phyloP scores from a whole-genome alignment of 441 rosid species.

The Croton setiger region DNA sequence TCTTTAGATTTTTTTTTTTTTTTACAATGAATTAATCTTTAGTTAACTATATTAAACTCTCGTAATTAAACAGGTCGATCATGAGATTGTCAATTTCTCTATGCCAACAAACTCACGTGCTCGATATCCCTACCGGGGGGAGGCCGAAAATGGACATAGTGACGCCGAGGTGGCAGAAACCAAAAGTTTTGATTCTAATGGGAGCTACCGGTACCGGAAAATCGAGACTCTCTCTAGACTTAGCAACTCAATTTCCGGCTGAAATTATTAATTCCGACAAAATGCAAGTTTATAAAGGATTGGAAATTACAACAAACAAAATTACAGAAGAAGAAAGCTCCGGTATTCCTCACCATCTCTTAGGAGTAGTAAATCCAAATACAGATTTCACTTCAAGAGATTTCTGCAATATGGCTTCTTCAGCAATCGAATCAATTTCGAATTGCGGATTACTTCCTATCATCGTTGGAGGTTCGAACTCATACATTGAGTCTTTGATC shows the following conservation, averaged over 20 bases:
- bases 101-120: slow-evolving; percentile 30
- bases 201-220: slow-evolving; percentile 84
- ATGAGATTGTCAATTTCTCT: slow-evolving; percentile 32
- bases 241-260: slow-evolving; percentile 51
- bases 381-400: slow-evolving; percentile 46
- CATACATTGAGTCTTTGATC: slow-evolving; percentile 50
- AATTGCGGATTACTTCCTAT: slow-evolving; percentile 44
- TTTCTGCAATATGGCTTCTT: slow-evolving; percentile 45
- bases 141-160: slow-evolving; percentile 31
- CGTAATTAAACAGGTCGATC: not conserved
- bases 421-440: slow-evolving; percentile 35
- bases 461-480: slow-evolving; percentile 62
- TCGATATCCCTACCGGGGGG: slow-evolving; percentile 31
- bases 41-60: not conserved
- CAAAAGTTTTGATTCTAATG: slow-evolving; percentile 54
- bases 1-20: too few species aligned
- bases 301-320: slow-evolving; percentile 65
- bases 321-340: slow-evolving; percentile 49
- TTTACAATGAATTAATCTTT: not conserved
- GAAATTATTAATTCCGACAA: slow-evolving; percentile 79
- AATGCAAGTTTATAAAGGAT: slow-evolving; percentile 64
- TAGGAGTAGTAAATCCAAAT: slow-evolving; percentile 48
- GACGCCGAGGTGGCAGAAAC: slow-evolving; percentile 37
- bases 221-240: slow-evolving; percentile 60
- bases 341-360: slow-evolving; percentile 65